Percentiles rank a stretch among this genome's conserved stretches.
Conservation (phyloP, 2,329 filamentous ascomycete species). For the Arthroderma sp. region DNA sequence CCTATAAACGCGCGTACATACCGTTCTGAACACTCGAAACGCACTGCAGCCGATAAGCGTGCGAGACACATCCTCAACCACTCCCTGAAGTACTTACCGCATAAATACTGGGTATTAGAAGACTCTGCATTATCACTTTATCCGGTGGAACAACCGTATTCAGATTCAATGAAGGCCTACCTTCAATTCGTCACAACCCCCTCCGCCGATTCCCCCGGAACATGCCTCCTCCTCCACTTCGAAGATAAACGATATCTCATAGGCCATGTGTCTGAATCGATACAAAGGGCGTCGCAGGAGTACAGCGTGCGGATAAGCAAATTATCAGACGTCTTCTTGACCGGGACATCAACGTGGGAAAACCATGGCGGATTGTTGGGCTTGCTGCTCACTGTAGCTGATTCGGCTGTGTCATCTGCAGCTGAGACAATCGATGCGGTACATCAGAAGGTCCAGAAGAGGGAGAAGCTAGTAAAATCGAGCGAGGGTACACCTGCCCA, state of each 20-base stretch:
- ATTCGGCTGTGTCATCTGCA: constrained; percentile 41
- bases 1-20: no score
- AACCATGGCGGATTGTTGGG: constrained; percentile 73
- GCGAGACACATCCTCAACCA: no score
- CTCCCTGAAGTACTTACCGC: no score
- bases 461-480: constrained; percentile 9
- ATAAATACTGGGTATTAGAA: background rate
- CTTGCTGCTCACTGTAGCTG: constrained; percentile 71
- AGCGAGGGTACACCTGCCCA: no score
- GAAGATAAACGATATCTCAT: constrained; percentile 74
- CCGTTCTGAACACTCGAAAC: no score
- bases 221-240: constrained; percentile 63
- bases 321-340: constrained; percentile 67
- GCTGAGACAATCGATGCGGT: constrained; percentile 23
- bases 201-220: constrained; percentile 76
- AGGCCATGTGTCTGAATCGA: constrained; percentile 69
- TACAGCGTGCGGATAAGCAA: constrained; percentile 52
- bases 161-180: constrained; percentile 52
- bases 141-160: background rate
- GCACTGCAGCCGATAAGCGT: no score
- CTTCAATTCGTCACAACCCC: constrained; percentile 69
- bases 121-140: background rate
- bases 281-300: constrained; percentile 62
- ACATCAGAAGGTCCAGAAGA: constrained; percentile 29
- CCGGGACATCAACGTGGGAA: constrained; percentile 62